phyloP scores from a whole-genome alignment of 495 filamentous ascomycete genomes.

The Aspergillus taichungensis region DNA sequence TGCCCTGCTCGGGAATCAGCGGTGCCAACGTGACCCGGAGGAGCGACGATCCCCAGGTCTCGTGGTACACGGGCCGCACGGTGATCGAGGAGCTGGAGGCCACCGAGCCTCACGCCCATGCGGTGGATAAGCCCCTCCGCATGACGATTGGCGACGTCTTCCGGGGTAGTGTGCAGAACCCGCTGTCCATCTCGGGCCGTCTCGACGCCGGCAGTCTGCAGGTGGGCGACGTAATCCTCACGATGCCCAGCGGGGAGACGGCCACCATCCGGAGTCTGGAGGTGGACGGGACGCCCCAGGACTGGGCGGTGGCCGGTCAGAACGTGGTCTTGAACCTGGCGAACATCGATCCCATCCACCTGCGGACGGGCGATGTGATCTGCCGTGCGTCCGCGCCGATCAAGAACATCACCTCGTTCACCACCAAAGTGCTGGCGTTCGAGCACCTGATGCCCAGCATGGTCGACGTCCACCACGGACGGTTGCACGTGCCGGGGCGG shows the following conservation, averaged over 20 bases:
- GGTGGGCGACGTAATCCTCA: slow-evolving; percentile 67
- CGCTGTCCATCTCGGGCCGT: slow-evolving; percentile 74
- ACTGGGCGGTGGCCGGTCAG: slow-evolving; percentile 96
- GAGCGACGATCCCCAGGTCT: slow-evolving; percentile 43
- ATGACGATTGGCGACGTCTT: slow-evolving; percentile 81
- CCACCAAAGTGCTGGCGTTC: slow-evolving; percentile 77
- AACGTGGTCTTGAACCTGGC: slow-evolving; percentile 74
- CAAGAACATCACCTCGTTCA: slow-evolving; percentile 58
- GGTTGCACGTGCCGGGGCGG: slow-evolving; percentile 68
- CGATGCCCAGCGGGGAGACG: slow-evolving; percentile 71
- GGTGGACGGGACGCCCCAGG: slow-evolving; percentile 57
- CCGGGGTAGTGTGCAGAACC: slow-evolving; percentile 62
- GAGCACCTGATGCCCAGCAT: slow-evolving; percentile 80
- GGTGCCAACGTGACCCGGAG: slow-evolving; percentile 75
- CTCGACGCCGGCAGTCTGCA: slow-evolving; percentile 80
- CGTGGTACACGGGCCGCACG: slow-evolving; percentile 75
- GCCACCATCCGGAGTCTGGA: slow-evolving; percentile 71
- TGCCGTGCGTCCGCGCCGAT: slow-evolving; percentile 64
- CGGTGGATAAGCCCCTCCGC: slow-evolving; percentile 70
- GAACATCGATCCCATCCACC: slow-evolving; percentile 77
- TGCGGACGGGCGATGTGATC: slow-evolving; percentile 77
- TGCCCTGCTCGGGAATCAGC: slow-evolving; percentile 80
- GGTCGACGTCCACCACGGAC: slow-evolving; percentile 80
- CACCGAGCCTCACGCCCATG: slow-evolving; percentile 60
- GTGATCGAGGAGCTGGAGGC: slow-evolving; percentile 77